Base-by-base conservation (phyloP, 176 grass and related monocot genomes). In the Chrysopogon serrulatus region DNA sequence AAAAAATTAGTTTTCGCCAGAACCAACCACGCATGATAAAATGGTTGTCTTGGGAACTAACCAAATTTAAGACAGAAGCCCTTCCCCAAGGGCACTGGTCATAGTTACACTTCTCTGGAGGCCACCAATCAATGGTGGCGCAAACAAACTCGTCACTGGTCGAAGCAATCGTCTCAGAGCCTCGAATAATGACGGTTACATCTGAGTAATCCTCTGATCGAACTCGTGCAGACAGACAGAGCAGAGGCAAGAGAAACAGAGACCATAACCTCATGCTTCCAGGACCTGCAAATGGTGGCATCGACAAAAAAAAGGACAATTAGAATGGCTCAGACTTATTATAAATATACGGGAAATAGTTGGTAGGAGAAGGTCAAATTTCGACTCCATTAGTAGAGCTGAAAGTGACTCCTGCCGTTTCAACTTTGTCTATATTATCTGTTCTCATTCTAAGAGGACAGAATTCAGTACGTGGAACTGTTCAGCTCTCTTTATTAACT, bases 61-160 rank as follows among this genome's bases (percentile, higher is more conserved):
- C 95, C 90, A 98, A 83, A 78, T 98, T 98, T 61, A 98, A 84
- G 79, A 87, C 44, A 71, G 95, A 98, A 80, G 95, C 82, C 13
- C 84, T 65, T 53, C 90, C 92, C 95, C 95, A 98, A 79, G 95
- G 95, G 68, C 95, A 98, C 21, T 98, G 82, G 76, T 95, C 65
- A 37, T 98, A 98, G 61, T 95, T 98, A 56, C 95, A 98, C 79
- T 98, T 98, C 83, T 95, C 88, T 0, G 86, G 92, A 64, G 95
- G 95, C 95, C 95, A 98, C 95, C 95, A 98, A 95, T 98, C 95
- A 35, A 98, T 74, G 72, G 95, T 98, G 18, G 90, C 90, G 6
- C 95, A 98, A 61, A 98, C 80, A 49, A 93, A 98, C 82, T 86
- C 80, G 28, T 90, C 81, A 45, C 86, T 87, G n/a, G 87, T 98